Evolutionary conservation across 2,329 filamentous ascomycete species (phyloP).

Genomic region (Cercospora sojina): DNA sequence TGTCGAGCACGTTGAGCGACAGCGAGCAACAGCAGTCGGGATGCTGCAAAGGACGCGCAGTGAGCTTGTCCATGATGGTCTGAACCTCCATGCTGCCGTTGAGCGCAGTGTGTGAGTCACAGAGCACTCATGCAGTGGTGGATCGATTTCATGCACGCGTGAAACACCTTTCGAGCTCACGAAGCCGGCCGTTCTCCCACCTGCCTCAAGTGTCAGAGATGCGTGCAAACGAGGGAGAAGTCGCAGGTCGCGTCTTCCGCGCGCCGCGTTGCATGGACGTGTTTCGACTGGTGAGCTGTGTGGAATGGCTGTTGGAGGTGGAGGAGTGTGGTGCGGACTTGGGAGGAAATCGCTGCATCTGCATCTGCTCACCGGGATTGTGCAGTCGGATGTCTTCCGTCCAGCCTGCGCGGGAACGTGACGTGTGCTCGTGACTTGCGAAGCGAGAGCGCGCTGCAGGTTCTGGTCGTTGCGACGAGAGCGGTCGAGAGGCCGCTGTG

Average conservation of each 20-base stretch:
- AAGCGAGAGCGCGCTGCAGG: neutral
- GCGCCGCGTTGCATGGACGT: neutral
- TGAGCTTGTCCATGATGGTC: constrained; percentile 10
- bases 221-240: neutral
- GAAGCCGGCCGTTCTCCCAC: neutral
- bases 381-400: neutral
- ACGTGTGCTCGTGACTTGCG: neutral
- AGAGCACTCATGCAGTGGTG: neutral
- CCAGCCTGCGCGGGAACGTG: neutral
- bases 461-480: neutral
- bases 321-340: neutral
- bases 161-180: constrained; percentile 4
- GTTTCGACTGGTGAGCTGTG: neutral
- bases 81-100: neutral
- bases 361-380: neutral
- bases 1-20: constrained; percentile 22
- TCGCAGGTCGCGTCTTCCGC: neutral
- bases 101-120: constrained; percentile 23
- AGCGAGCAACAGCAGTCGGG: constrained; percentile 26
- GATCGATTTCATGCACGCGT: neutral
- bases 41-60: constrained; percentile 10
- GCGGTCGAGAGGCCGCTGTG: neutral
- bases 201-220: neutral
- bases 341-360: neutral
- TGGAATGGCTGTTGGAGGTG: neutral